Percentiles rank a stretch among this genome's conserved stretches.
phyloP scores from a whole-genome alignment of 1,284 basidiomycete species.

The Vanrija sp. region DNA sequence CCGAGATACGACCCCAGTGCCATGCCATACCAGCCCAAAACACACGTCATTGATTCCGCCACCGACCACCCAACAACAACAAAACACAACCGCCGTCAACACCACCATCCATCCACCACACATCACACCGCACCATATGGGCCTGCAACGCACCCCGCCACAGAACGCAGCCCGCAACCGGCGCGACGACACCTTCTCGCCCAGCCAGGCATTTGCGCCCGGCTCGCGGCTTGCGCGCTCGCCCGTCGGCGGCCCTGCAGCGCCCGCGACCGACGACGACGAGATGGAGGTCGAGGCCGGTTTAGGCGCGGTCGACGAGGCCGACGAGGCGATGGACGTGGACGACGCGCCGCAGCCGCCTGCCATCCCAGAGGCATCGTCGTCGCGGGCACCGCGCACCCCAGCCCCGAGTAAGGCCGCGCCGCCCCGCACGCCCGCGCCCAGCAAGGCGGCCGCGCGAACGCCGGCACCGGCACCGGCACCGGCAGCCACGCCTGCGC shows the following conservation, averaged over 20 bases:
- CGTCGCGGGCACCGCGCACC: too few species aligned
- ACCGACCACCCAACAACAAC: background rate
- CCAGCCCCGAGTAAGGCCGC: too few species aligned
- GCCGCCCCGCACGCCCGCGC: background rate
- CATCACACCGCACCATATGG: slow-evolving; percentile 21
- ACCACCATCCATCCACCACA: background rate
- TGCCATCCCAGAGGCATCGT: too few species aligned
- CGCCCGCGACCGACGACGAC: background rate
- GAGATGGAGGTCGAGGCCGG: slow-evolving; percentile 5
- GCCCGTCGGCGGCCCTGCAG: background rate
- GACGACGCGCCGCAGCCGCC: too few species aligned
- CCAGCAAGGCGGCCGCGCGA: background rate
- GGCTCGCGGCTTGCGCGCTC: background rate
- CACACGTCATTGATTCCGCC: too few species aligned
- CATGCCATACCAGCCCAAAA: too few species aligned
- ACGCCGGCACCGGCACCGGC: background rate
- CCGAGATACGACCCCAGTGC: too few species aligned
- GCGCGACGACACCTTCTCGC: slow-evolving; percentile 11
- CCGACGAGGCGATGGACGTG: too few species aligned
- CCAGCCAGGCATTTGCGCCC: slow-evolving; percentile 15
- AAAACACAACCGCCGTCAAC: background rate
- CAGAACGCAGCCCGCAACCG: slow-evolving; percentile 5
- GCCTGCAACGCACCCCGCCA: slow-evolving; percentile 34
- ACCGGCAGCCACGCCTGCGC: background rate
- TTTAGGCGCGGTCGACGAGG: too few species aligned